These are phyloP conservation scores for Alternaria sp. DNA, from an alignment of 2,329 filamentous ascomycete species.

Conservation along the genomic window DNA sequence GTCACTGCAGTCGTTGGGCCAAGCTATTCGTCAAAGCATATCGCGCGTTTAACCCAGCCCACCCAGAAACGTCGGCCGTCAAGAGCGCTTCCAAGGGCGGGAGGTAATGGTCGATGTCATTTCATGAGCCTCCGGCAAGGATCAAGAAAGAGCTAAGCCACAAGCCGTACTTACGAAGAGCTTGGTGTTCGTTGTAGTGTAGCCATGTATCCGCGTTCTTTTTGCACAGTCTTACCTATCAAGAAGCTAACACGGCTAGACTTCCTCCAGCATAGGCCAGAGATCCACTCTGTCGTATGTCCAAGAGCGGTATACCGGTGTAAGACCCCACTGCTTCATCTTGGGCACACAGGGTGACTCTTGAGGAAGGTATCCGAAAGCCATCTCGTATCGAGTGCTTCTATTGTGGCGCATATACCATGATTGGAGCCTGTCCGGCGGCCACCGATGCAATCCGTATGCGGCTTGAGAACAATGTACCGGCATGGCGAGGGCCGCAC, in stretches of 20 bases:
- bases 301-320: slow-evolving; percentile 16
- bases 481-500: slow-evolving; percentile 6
- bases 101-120: not conserved
- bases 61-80: not conserved
- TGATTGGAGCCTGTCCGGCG: slow-evolving; percentile 2
- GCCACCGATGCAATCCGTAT: not conserved
- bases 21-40: not conserved
- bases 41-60: not conserved
- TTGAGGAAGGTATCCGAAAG: not conserved
- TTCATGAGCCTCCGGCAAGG: not conserved
- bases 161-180: not conserved
- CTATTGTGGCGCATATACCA: not conserved
- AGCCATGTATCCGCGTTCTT: not conserved
- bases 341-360: not conserved
- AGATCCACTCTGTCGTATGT: slow-evolving; percentile 10
- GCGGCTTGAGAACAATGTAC: slow-evolving; percentile 7
- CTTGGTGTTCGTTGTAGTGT: not conserved
- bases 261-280: slow-evolving; percentile 12
- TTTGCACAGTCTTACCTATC: not conserved
- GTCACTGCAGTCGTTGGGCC: not conserved
- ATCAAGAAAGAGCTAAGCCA: not conserved
- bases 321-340: not conserved
- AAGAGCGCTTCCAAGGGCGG: not conserved
- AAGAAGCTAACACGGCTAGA: not conserved
- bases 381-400: not conserved